A percentile compares a stretch with the other conserved stretches of the same genome.
Conservation (phyloP, 2,329 filamentous ascomycete genomes). For the Alternaria sp. region DNA sequence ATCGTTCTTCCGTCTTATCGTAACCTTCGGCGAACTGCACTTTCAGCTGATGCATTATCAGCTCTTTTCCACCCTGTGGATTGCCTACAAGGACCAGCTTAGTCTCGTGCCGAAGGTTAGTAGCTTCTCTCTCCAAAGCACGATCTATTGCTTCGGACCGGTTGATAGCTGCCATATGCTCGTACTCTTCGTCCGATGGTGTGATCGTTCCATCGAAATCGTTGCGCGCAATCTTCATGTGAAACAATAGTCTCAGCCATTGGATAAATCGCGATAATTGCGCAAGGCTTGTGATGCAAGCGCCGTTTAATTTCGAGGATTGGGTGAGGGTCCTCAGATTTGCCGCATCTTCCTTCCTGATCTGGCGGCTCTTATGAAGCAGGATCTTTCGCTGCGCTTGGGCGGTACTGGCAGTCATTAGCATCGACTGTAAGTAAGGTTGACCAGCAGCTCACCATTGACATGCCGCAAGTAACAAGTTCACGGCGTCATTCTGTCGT, state of each 20-base stretch:
- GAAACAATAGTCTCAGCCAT: conserved; percentile 39
- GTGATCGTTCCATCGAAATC: conserved; percentile 18
- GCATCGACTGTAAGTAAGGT: not conserved
- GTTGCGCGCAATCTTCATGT: conserved; percentile 32
- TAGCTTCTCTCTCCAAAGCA: conserved; percentile 41
- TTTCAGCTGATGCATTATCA: conserved; percentile 47
- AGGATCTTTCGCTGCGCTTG: conserved; percentile 48
- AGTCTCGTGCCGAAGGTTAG: conserved; percentile 39
- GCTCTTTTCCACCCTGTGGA: conserved; percentile 40
- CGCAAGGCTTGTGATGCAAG: conserved; percentile 36
- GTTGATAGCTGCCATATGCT: conserved; percentile 38
- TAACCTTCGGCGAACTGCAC: conserved; percentile 45
- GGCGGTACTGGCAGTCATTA: conserved; percentile 38
- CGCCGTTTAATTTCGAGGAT: conserved; percentile 38
- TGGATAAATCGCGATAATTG: conserved; percentile 43
- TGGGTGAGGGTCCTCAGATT: conserved; percentile 37
- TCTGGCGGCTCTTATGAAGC: conserved; percentile 45
- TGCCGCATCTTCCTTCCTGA: conserved; percentile 40
- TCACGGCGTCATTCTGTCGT: conserved; percentile 44
- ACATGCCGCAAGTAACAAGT: conserved; percentile 38
- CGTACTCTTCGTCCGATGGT: conserved; percentile 40
- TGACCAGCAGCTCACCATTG: conserved; percentile 29
- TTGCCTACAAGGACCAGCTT: conserved; percentile 43
- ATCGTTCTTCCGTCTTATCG: conserved; percentile 39
- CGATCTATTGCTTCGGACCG: conserved; percentile 47